Percentiles rank a stretch among this genome's conserved stretches.
Evolutionary conservation across 2,329 filamentous ascomycete species (phyloP).

Genomic region (Colletotrichum graminicola): DNA sequence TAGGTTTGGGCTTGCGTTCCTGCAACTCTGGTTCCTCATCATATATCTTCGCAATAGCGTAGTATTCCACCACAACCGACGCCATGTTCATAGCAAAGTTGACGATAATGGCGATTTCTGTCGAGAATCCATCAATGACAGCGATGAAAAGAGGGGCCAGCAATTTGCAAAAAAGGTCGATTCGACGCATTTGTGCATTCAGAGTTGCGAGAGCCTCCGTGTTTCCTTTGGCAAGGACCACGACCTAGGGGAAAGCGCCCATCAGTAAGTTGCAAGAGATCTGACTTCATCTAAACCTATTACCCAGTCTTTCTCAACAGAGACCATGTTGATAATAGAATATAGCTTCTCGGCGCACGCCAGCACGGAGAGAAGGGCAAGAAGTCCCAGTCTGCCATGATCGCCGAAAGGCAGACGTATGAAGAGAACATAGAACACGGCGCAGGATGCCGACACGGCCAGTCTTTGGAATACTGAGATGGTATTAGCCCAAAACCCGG

Average conservation of each 20-base stretch:
- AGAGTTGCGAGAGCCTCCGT: conserved; percentile 50
- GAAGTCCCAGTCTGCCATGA: background rate
- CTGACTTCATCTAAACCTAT: conserved; percentile 1
- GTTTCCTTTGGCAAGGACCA: conserved; percentile 51
- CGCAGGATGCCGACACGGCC: conserved; percentile 35
- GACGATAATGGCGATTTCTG: conserved; percentile 60
- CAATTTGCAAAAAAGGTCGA: conserved; percentile 71
- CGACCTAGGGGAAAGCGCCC: conserved; percentile 48
- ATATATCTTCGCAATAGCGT: conserved; percentile 58
- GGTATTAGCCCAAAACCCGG: background rate
- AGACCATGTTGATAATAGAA: conserved; percentile 73
- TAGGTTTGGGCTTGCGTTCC: conserved; percentile 36
- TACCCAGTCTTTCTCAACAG: conserved; percentile 81
- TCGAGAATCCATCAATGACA: conserved; percentile 62
- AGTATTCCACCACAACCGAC: conserved; percentile 65
- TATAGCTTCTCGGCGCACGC: conserved; percentile 75
- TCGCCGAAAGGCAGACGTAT: conserved; percentile 16
- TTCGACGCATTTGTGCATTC: conserved; percentile 72
- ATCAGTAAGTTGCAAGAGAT: background rate
- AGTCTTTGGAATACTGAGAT: conserved; percentile 45
- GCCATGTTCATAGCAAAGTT: conserved; percentile 63
- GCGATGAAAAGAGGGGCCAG: conserved; percentile 68
- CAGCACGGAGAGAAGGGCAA: conserved; percentile 16
- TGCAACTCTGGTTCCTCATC: conserved; percentile 47
- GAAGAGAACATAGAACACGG: conserved; percentile 19